Percentiles rank a stretch among this genome's conserved stretches.
Evolutionary conservation across 1,284 basidiomycete genomes (phyloP).

Genomic region (Rhizoctonia solani): DNA sequence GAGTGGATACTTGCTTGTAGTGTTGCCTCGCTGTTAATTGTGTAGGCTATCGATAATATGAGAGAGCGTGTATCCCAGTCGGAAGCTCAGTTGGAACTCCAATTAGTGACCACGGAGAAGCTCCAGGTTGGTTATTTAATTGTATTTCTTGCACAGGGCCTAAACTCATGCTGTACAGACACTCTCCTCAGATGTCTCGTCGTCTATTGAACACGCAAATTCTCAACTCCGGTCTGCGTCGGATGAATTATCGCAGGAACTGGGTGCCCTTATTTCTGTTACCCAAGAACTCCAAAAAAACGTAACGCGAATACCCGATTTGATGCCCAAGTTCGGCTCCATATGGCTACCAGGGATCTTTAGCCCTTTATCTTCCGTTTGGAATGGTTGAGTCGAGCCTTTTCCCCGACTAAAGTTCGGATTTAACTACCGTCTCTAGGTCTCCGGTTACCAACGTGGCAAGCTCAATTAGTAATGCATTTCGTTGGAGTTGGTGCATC

Average conservation of each 20-base stretch:
- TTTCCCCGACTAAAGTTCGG: no score
- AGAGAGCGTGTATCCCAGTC: neutral
- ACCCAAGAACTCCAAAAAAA: conserved; percentile 4
- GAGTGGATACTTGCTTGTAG: neutral
- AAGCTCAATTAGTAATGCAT: conserved; percentile 24
- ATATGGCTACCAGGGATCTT: neutral
- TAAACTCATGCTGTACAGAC: neutral
- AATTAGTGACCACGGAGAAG: neutral
- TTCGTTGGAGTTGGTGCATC: conserved; percentile 13
- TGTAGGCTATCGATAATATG: conserved; percentile 8
- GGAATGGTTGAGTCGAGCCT: no score
- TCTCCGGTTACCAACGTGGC: neutral
- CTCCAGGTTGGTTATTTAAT: neutral
- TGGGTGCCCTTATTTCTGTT: neutral
- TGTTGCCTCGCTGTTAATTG: neutral
- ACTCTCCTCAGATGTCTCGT: neutral
- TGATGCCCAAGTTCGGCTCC: neutral
- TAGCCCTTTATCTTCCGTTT: neutral
- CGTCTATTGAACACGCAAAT: neutral
- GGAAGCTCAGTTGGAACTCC: neutral
- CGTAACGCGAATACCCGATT: conserved; percentile 4
- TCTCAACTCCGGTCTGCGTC: neutral
- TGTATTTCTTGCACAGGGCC: no score
- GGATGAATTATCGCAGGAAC: neutral
- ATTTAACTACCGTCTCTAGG: no score